Evolutionary conservation across 352 stramenopile genomes (phyloP).

Genomic region (Pythium guiyangense): DNA sequence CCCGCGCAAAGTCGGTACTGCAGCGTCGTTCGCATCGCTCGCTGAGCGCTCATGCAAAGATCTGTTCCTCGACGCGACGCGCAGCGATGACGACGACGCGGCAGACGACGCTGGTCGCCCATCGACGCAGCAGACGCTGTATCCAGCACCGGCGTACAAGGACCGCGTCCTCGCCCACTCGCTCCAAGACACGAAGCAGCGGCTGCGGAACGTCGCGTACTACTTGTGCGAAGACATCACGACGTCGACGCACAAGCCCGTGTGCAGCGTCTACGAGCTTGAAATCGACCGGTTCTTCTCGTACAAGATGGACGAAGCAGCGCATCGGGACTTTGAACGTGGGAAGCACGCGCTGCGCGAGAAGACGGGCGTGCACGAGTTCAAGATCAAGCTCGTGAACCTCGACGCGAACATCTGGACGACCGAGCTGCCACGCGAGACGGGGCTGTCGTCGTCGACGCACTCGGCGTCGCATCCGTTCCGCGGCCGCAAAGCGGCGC

Average conservation of each 20-base stretch:
- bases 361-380: constrained; percentile 39
- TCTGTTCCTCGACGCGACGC: constrained; percentile 41
- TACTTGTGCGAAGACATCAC: constrained; percentile 44
- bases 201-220: constrained; percentile 34
- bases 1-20: constrained; percentile 49
- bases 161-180: constrained; percentile 61
- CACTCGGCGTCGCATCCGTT: constrained; percentile 10
- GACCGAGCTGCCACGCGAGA: constrained; percentile 12
- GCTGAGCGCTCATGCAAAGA: constrained; percentile 51
- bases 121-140: not conserved
- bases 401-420: constrained; percentile 55
- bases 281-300: constrained; percentile 52
- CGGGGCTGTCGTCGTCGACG: not conserved
- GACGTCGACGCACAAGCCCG: constrained; percentile 44
- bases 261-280: constrained; percentile 44
- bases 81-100: constrained; percentile 8
- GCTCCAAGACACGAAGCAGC: constrained; percentile 32
- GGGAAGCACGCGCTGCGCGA: constrained; percentile 29
- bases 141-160: constrained; percentile 51
- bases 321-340: constrained; percentile 17
- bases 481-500: not conserved
- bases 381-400: constrained; percentile 50
- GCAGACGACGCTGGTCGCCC: not conserved
- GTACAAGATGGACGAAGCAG: constrained; percentile 27
- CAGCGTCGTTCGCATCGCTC: constrained; percentile 66